phyloP scores from a whole-genome alignment of 192 early-diverging fungal genomes.

The Coemansia sp. region DNA sequence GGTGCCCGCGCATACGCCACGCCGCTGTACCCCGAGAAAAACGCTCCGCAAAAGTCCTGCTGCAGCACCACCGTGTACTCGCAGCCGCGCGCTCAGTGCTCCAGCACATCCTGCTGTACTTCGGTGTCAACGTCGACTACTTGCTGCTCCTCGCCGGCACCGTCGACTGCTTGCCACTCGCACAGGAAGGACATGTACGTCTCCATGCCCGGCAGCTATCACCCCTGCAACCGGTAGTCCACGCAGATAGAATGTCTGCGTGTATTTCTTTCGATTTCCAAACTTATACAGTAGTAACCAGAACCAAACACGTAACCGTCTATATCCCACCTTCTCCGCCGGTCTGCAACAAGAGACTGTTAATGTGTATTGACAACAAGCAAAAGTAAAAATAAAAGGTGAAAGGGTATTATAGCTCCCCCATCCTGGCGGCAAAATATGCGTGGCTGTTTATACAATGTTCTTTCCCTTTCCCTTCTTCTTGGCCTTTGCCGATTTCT shows the following conservation, averaged over 20 bases:
- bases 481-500: slow-evolving; percentile 43
- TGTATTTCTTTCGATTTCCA: neutral
- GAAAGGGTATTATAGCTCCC: too few relatives aligned
- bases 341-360: too few relatives aligned
- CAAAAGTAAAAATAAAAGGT: too few relatives aligned
- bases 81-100: neutral
- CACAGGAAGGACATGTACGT: slow-evolving; percentile 38
- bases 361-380: neutral
- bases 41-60: neutral
- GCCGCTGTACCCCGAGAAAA: slow-evolving; percentile 21
- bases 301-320: neutral
- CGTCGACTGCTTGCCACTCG: slow-evolving; percentile 1
- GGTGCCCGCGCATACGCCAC: slow-evolving; percentile 39
- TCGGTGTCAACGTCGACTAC: neutral
- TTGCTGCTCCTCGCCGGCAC: slow-evolving; percentile 5
- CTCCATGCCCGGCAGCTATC: slow-evolving; percentile 27
- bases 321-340: neutral
- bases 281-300: neutral
- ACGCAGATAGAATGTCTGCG: neutral
- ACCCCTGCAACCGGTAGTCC: slow-evolving; percentile 36
- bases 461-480: slow-evolving; percentile 47
- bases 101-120: neutral
- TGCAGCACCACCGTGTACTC: neutral
- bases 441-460: neutral
- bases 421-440: too few relatives aligned